These are phyloP conservation scores for Ilyonectria mors-panacis DNA, from an alignment of 2,329 filamentous ascomycete species.

Conservation along the genomic window DNA sequence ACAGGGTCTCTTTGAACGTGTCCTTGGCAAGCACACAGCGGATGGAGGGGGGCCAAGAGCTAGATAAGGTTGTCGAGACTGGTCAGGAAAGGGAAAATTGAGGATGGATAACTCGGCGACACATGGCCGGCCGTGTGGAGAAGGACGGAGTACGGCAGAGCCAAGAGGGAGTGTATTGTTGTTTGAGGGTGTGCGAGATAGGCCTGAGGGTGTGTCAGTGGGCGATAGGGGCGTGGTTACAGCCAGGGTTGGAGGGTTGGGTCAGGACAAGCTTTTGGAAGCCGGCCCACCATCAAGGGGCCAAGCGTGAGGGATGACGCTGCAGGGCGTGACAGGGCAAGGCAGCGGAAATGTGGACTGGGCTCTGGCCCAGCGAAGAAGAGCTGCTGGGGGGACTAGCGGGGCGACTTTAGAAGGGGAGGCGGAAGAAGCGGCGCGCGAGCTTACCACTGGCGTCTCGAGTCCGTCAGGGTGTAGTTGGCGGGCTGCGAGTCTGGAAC, in stretches of 20 bases:
- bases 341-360: conserved; percentile 32
- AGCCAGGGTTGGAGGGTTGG: conserved; percentile 42
- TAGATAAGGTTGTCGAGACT: conserved; percentile 51
- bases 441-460: conserved; percentile 36
- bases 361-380: too few species aligned
- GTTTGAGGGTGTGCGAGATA: conserved; percentile 26
- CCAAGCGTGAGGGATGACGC: conserved; percentile 41
- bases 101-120: conserved; percentile 53
- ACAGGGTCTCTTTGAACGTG: conserved; percentile 42
- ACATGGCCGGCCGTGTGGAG: conserved; percentile 52
- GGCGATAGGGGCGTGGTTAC: conserved; percentile 22
- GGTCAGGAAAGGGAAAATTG: conserved; percentile 43
- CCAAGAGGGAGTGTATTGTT: conserved; percentile 40
- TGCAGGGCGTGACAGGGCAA: conserved; percentile 34
- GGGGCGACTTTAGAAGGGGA: background rate
- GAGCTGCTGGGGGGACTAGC: too few species aligned
- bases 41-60: conserved; percentile 43
- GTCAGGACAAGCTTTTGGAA: conserved; percentile 52
- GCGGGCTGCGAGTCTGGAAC: conserved; percentile 40
- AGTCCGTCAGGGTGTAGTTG: conserved; percentile 25
- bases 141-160: conserved; percentile 48
- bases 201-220: background rate
- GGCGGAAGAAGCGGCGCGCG: conserved; percentile 15
- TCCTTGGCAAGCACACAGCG: conserved; percentile 40
- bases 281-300: conserved; percentile 44